Conservation (phyloP, 768 basidiomycete species). For the Leucogyrophana mollusca region DNA sequence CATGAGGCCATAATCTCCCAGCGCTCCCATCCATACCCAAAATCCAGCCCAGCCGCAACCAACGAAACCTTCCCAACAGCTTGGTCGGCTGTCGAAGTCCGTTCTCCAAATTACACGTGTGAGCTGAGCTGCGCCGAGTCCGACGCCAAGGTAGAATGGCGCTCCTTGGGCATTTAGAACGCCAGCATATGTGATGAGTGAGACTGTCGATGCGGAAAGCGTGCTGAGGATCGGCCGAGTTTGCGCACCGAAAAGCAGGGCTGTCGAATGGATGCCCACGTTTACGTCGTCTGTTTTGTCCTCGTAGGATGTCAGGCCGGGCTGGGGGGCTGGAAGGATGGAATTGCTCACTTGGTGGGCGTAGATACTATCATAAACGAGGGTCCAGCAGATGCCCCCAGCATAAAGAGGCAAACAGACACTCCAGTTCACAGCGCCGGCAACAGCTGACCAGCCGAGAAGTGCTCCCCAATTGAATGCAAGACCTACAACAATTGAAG, state of each 20-base stretch:
- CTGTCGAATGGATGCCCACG: conserved; percentile 91
- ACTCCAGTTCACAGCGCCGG: conserved; percentile 75
- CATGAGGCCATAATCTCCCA: conserved; percentile 59
- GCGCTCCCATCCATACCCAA: conserved; percentile 81
- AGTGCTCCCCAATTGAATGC: conserved; percentile 98
- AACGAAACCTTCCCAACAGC: conserved; percentile 90
- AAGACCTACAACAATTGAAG: conserved; percentile 52
- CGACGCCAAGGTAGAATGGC: conserved; percentile 78
- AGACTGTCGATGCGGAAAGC: conserved; percentile 73
- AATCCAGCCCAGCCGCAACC: conserved; percentile 88
- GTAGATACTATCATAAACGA: conserved; percentile 97
- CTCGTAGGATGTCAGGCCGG: conserved; percentile 41
- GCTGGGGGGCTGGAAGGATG: background rate
- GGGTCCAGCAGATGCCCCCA: conserved; percentile 88
- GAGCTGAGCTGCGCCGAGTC: conserved; percentile 73
- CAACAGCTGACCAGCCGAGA: conserved; percentile 94
- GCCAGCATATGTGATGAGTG: conserved; percentile 76
- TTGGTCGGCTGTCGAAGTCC: conserved; percentile 69
- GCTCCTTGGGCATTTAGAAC: conserved; percentile 73
- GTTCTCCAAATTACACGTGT: conserved; percentile 72
- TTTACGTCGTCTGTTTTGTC: conserved; percentile 90
- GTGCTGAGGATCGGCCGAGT: conserved; percentile 74
- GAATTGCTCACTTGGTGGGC: conserved; percentile 82
- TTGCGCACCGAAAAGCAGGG: conserved; percentile 80
- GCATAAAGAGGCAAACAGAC: conserved; percentile 87